Conservation (phyloP, 352 stramenopile genomes). For the Globisporangium lucens region DNA sequence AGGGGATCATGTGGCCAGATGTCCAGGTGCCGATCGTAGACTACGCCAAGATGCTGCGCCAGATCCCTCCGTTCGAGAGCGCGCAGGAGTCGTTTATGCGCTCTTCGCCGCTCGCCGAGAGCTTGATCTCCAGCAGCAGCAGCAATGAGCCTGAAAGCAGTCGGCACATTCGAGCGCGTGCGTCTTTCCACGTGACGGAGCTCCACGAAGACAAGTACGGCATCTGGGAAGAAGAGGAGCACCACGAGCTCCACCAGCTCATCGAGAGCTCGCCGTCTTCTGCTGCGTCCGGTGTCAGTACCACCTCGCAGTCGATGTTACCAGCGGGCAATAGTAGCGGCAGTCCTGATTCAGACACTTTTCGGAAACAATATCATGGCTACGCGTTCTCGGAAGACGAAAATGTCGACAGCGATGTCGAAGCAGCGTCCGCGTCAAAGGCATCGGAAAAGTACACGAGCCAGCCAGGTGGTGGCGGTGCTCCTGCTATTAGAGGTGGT, state of each 20-base stretch:
- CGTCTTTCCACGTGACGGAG: constrained; percentile 45
- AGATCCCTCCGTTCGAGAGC: constrained; percentile 45
- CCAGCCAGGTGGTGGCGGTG: constrained; percentile 1
- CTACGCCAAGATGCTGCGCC: constrained; percentile 44
- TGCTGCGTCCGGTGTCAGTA: background rate
- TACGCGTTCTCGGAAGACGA: constrained; percentile 83
- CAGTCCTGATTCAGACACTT: constrained; percentile 5
- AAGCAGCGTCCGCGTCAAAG: constrained; percentile 31
- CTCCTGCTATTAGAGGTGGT: constrained; percentile 14
- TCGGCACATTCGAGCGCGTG: constrained; percentile 48
- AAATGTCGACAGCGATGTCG: constrained; percentile 64
- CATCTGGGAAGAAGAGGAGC: constrained; percentile 7
- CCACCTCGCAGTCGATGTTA: background rate
- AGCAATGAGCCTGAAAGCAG: constrained; percentile 16
- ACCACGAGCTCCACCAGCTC: constrained; percentile 8
- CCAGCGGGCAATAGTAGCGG: background rate
- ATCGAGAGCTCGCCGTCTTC: constrained; percentile 9
- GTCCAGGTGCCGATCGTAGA: constrained; percentile 43
- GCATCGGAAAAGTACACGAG: constrained; percentile 19
- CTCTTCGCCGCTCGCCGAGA: constrained; percentile 56
- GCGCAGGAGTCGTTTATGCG: constrained; percentile 53
- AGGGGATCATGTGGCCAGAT: constrained; percentile 33
- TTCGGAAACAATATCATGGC: constrained; percentile 51
- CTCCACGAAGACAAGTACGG: constrained; percentile 14
- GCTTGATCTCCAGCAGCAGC: constrained; percentile 36